A percentile compares a stretch with the other conserved stretches of the same genome.
phyloP scores from a whole-genome alignment of 441 rosid genomes.

The Euphorbia corollata region DNA sequence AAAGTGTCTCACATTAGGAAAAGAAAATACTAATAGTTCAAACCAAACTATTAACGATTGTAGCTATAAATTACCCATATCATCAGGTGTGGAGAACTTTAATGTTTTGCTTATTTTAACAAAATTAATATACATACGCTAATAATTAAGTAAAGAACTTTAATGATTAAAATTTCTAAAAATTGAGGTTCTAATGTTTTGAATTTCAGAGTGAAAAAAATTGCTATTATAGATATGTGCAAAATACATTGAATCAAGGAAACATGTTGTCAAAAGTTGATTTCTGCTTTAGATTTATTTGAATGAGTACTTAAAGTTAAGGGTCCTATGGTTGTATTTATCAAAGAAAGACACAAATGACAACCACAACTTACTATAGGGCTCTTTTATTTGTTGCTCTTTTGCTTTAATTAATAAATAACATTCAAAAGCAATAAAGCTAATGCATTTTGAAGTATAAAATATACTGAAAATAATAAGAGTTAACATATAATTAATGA shows the following conservation, averaged over 20 bases:
- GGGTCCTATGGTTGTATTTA: background rate
- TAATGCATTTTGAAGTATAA: slow-evolving; percentile 10
- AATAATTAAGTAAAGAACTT: background rate
- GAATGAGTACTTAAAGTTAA: background rate
- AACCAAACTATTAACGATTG: background rate
- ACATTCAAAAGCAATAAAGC: slow-evolving; percentile 1
- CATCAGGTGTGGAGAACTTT: background rate
- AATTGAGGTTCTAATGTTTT: background rate
- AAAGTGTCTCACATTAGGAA: background rate
- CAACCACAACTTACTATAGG: slow-evolving; percentile 6
- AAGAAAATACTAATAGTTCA: background rate
- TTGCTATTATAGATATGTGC: background rate
- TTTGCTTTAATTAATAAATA: background rate
- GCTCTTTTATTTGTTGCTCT: background rate
- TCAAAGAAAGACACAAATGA: slow-evolving; percentile 10
- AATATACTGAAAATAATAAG: too few relatives aligned
- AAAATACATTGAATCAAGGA: background rate
- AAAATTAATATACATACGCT: background rate
- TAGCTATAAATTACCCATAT: background rate
- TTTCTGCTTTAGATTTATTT: background rate
- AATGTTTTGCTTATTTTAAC: background rate
- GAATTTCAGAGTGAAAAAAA: background rate
- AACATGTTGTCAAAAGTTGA: slow-evolving; percentile 6
- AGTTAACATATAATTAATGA: background rate
- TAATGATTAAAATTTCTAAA: background rate